Evolutionary conservation across 768 basidiomycete genomes (phyloP), one percentile per base, ranked within the genome.

Genomic region (Serendipita sp.): DNA sequence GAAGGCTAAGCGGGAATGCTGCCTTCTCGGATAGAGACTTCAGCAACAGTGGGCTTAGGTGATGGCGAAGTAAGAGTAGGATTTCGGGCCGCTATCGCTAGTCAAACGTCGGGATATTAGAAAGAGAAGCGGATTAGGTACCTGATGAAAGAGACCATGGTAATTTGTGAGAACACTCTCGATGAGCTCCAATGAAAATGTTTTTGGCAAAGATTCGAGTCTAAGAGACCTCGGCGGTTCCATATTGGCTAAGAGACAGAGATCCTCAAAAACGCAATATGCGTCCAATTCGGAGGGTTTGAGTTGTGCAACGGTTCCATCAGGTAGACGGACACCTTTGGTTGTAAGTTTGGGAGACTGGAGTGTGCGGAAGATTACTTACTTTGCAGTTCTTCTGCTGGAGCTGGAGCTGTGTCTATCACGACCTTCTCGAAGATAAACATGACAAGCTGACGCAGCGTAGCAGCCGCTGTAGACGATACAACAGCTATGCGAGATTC

Each of bases 91-190:
- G 92, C 89, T 94, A 69, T 4, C 28, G 34, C 11, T 32, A 28
- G n/a, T 60, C 10, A 60, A 30, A 11, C 8, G 8, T 8, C n/a
- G 7, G 32, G 16, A 18, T 32, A 38, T 10, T 32, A 32, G 18
- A 60, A 65, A 47, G 47, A 38, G 51, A 32, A 28, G 4, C n/a
- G 46, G 28, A 30, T 0, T 28, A 71, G 76, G 44, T 69, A 89
- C 93, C 78, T 86, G 83, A 63, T 87, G 81, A 72, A 94, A 93
- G 0, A 91, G 78, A n/a, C 79, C 81, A 67, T 91, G 85, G 69
- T 94, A 93, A 71, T 94, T 93, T 4, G 91, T 93, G 62, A 99
- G 76, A 1, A 97, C 90, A 70, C 94, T 97, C 76, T 99, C 95
- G 44, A 98, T 91, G 63, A 98, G 76, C 74, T 99, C 95, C n/a